Percentiles rank a stretch among this genome's conserved stretches.
phyloP scores from a whole-genome alignment of 176 grass and related monocot species.

The Juncus inflexus region DNA sequence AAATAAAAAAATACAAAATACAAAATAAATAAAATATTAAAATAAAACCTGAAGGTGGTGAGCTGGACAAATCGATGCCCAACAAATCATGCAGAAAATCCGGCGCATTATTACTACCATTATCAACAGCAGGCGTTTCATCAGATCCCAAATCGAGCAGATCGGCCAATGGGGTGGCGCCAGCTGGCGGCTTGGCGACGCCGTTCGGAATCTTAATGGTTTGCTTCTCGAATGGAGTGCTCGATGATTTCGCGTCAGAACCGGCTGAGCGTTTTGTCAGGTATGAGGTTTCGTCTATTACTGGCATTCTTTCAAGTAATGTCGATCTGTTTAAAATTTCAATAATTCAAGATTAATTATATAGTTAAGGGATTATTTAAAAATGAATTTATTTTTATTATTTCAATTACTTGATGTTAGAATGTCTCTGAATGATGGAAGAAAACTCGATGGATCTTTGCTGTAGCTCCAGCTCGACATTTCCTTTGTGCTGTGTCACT shows the following conservation, averaged over 20 bases:
- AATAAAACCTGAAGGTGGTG: conserved; percentile 62
- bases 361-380: not conserved
- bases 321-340: conserved; percentile 54
- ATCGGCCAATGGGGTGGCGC: conserved; percentile 55
- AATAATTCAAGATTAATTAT: conserved; percentile 10
- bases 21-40: conserved; percentile 1
- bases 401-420: conserved; percentile 70
- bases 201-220: conserved; percentile 77
- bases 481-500: conserved; percentile 76
- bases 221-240: conserved; percentile 37
- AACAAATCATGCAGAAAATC: conserved; percentile 86
- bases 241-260: conserved; percentile 45
- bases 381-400: not conserved
- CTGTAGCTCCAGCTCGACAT: conserved; percentile 82
- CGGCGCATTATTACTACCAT: conserved; percentile 39
- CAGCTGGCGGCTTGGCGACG: conserved; percentile 57
- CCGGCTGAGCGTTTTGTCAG: conserved; percentile 55
- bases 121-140: conserved; percentile 35
- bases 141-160: conserved; percentile 89
- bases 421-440: conserved; percentile 95
- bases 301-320: conserved; percentile 96
- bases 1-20: conserved; percentile 26
- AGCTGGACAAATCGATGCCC: conserved; percentile 58
- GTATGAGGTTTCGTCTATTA: conserved; percentile 82
- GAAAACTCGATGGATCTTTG: conserved; percentile 98